Conservation (phyloP, 768 basidiomycete species). For the Tulasnella sp. region DNA sequence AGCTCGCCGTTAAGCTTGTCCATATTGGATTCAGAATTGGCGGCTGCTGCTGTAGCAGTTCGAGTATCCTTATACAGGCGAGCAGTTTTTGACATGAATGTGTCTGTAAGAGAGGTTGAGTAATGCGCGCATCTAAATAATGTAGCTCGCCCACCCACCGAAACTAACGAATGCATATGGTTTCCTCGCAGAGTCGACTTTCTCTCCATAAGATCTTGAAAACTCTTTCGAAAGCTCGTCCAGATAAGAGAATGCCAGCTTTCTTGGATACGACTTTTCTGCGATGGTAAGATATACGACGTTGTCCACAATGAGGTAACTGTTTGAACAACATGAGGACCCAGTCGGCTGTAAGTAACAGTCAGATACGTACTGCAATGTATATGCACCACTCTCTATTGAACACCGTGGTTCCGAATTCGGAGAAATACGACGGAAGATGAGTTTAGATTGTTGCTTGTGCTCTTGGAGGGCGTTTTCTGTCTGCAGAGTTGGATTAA, state of each 20-base stretch:
- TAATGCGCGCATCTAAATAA: not conserved
- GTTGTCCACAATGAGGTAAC: constrained; percentile 89
- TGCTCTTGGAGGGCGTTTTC: constrained; percentile 90
- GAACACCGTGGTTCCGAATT: constrained; percentile 94
- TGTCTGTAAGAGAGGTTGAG: constrained; percentile 44
- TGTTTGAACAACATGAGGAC: constrained; percentile 24
- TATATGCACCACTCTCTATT: constrained; percentile 89
- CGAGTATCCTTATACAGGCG: constrained; percentile 90
- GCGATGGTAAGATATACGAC: constrained; percentile 92
- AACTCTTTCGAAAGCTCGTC: constrained; percentile 98
- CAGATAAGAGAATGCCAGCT: constrained; percentile 93
- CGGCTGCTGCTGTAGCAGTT: constrained; percentile 50
- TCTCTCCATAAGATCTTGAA: constrained; percentile 77
- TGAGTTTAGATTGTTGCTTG: constrained; percentile 95
- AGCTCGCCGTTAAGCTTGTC: constrained; percentile 91
- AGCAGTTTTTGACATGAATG: constrained; percentile 97
- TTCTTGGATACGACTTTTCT: constrained; percentile 93
- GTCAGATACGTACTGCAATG: constrained; percentile 69
- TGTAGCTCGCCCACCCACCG: constrained; percentile 40
- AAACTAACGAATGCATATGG: constrained; percentile 99
- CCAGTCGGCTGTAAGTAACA: not conserved
- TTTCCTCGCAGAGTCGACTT: constrained; percentile 81
- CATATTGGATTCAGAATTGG: constrained; percentile 41
- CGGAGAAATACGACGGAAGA: constrained; percentile 85
- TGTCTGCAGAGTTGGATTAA: constrained; percentile 41